Evolutionary conservation across 768 basidiomycete species (phyloP).

Genomic region (Termitomyces sp.): DNA sequence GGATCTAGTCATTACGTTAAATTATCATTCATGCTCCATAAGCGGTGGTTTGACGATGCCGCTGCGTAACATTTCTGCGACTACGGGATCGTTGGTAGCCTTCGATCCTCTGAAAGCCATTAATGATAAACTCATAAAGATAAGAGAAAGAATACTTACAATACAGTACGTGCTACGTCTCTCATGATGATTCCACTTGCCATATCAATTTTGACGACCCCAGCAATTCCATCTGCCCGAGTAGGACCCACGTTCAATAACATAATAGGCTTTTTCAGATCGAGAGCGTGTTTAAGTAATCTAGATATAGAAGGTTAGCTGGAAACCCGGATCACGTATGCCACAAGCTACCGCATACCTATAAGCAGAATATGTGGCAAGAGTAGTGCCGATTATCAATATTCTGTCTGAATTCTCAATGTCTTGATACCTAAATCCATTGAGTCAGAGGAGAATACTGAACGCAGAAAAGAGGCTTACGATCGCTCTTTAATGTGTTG

Average conservation of each 20-base stretch:
- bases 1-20: not conserved
- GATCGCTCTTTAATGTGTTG: conserved; percentile 60
- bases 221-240: conserved; percentile 66
- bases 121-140: conserved; percentile 1
- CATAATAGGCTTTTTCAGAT: conserved; percentile 71
- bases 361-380: conserved; percentile 92
- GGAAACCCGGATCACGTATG: not conserved
- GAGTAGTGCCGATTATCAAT: conserved; percentile 82
- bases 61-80: conserved; percentile 49
- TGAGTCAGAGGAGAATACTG: not conserved
- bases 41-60: conserved; percentile 50
- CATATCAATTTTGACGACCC: conserved; percentile 77
- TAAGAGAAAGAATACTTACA: conserved; percentile 40
- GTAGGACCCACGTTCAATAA: conserved; percentile 87
- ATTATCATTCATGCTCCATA: conserved; percentile 26
- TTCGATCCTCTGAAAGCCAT: conserved; percentile 37
- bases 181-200: conserved; percentile 68
- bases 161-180: conserved; percentile 51
- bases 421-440: conserved; percentile 41
- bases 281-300: conserved; percentile 73
- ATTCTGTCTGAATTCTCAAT: conserved; percentile 61
- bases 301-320: conserved; percentile 29
- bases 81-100: conserved; percentile 36
- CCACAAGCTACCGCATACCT: conserved; percentile 36
- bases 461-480: conserved; percentile 34